Evolutionary conservation across 495 filamentous ascomycete genomes (phyloP), one percentile per base, ranked within the genome.

Genomic region (Podospora anserina): DNA sequence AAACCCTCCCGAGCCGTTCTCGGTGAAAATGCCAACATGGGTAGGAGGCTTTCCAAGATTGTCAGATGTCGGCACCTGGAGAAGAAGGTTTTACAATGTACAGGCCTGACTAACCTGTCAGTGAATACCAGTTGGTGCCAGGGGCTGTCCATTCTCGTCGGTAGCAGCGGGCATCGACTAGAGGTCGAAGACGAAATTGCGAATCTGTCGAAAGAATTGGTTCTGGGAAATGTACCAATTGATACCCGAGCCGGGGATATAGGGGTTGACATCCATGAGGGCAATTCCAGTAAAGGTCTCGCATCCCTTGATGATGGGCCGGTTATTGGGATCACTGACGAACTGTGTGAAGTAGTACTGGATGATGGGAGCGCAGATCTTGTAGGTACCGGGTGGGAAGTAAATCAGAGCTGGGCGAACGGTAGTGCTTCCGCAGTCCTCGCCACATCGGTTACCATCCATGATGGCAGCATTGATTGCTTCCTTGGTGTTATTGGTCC

Each of bases 101-200:
- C 91, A 94, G 6, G 93, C 93, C 74, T 97, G 94, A 54, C 89
- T 91, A 3, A 97, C 92, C 75, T 97, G 93, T 91, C 93, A 97
- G 78, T 97, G 94, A 64, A 98, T 92, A 79, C 91, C 91, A 49
- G 91, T 80, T 4, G 59, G 59, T 26, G 63, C 66, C 23, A 63
- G 18, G 2, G 9, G 5, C 53, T 68, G 49, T n/a, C 74, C 82
- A 63, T 86, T 87, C 60, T 77, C 73, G 13, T 78, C 76, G 27
- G 82, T 76, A 1, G 4, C 34, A 1, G n/a, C 3, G 5, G 86
- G 82, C 49, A 92, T 83, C 7, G 71, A 75, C 1, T 88, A 92
- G 58, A 93, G 78, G 76, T 98, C 94, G 75, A 98, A 88, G 67
- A 91, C 82, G 69, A 98, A 89, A 80, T 98, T 97, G 74, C 94